Base-by-base conservation (phyloP, 2,329 filamentous ascomycete species). In the Rugonectria rugulosa region DNA sequence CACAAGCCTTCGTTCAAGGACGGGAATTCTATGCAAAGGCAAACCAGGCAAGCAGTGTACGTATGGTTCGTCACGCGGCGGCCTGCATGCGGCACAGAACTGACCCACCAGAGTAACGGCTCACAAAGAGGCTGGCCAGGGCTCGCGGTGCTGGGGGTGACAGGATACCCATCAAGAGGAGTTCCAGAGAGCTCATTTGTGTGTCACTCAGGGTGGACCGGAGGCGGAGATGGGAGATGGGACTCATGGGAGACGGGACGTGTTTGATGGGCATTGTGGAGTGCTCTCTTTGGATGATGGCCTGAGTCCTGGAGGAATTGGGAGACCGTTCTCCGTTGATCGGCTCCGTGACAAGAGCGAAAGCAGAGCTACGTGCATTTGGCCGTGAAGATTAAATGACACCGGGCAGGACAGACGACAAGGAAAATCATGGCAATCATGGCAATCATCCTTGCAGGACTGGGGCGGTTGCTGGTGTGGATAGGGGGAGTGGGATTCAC, bases 41-140 rank as follows among this genome's bases (percentile, higher is more conserved):
- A 37, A 56, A 49, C n/a, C n/a, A n/a, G n/a, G n/a, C n/a, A n/a
- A n/a, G 47, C 47, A 38, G 48, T 44, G 41, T 58, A 53, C 44
- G 51, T 56, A 56, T 65, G 55, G 65, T 67, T 67, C 65, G 54
- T 67, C 65, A 66, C 61, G 65, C 63, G 60, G 65, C 57, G 56
- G 59, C 46, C 60, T 62, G 61, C 52, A 62, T 66, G 63, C 61
- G 65, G 65, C 65, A 59, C 54, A 66, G 61, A 62, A 58, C 46
- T 26, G 65, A 59, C 57, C 65, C 65, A 66, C 65, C 53, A 31
- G 43, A 48, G 53, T 56, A 64, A 66, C 59, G 64, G 53, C 63
- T 64, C 59, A 56, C 41, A 64, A 31, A 23, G 36, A 40, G 10
- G n/a, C 34, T 27, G 27, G 24, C 41, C 31, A 51, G 52, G 46